Evolutionary conservation across 139 green algal species (phyloP), one percentile per base, ranked within the genome.

Genomic region (Penium margaritaceum): DNA sequence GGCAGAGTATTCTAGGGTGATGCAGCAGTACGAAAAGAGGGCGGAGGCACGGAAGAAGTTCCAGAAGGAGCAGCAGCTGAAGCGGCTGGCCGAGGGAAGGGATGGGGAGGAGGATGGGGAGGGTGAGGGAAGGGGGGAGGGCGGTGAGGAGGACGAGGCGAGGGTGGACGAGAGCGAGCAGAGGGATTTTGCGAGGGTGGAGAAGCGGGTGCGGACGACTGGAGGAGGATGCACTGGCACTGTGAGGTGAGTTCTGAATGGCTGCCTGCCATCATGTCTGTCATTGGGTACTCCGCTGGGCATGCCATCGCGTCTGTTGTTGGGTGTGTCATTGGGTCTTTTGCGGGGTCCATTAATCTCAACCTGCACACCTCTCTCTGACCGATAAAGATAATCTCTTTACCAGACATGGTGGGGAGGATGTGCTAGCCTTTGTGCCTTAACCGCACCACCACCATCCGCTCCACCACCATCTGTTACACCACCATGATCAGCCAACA

Each of bases 191-290:
- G 86, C 60, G 30, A 91, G 97, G 82, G 90, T 99, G 0, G 90
- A 97, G 86, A 96, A 96, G 84, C 87, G 90, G 1, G 90, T 98
- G 79, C 85, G 93, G 33, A 96, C 91, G 0, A 89, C 89, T 0
- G 94, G 84, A 2, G 95, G 95, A 27, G 95, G 94, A 63, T 82
- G 84, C 34, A 80, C 82, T 2, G 75, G 76, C 15, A 83, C 82
- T 17, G 82, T 86, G 15, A 34, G 74, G 72, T 79, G 44, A 21
- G 55, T 65, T n/a, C n/a, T n/a, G n/a, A n/a, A n/a, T n/a, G n/a
- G n/a, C n/a, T n/a, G n/a, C n/a, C n/a, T n/a, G n/a, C n/a, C n/a
- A n/a, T n/a, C n/a, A n/a, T n/a, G n/a, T n/a, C n/a, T n/a, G n/a
- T n/a, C n/a, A n/a, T n/a, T n/a, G n/a, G n/a, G n/a, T n/a, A n/a